Conservation (phyloP, 2,329 filamentous ascomycete genomes). For the Chalara sp. region DNA sequence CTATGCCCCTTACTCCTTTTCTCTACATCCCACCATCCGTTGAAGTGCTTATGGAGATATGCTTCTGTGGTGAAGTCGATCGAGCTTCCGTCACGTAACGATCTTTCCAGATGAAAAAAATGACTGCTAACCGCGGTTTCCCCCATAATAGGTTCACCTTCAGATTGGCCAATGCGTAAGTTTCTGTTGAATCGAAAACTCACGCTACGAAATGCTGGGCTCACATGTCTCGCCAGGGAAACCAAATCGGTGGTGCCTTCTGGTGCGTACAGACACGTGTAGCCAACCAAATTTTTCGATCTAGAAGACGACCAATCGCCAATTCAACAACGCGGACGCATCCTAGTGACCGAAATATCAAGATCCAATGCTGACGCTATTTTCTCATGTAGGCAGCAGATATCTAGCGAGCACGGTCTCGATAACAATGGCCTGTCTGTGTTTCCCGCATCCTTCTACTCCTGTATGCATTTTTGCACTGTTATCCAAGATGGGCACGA, state of each 20-base stretch:
- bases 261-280: slow-evolving; percentile 52
- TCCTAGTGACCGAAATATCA: too few relatives aligned
- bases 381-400: slow-evolving; percentile 59
- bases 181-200: slow-evolving; percentile 22
- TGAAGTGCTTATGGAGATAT: too few relatives aligned
- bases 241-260: slow-evolving; percentile 99
- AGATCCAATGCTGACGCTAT: slow-evolving; percentile 25
- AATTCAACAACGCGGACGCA: slow-evolving; percentile 8
- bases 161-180: slow-evolving; percentile 99
- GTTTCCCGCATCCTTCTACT: neutral
- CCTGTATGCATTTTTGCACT: neutral
- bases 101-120: slow-evolving; percentile 20
- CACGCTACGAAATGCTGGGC: slow-evolving; percentile 4
- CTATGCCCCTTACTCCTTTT: too few relatives aligned
- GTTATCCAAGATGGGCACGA: slow-evolving; percentile 7
- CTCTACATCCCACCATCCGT: too few relatives aligned
- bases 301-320: neutral
- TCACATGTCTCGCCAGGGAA: slow-evolving; percentile 60
- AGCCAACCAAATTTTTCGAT: too few relatives aligned
- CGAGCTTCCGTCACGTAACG: too few relatives aligned
- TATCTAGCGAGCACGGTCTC: slow-evolving; percentile 89
- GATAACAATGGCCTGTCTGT: slow-evolving; percentile 94
- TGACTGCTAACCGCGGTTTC: slow-evolving; percentile 47
- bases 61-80: too few relatives aligned
- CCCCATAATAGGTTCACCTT: slow-evolving; percentile 80